phyloP scores from a whole-genome alignment of 345 rosid species.

The Lepidium africanum region DNA sequence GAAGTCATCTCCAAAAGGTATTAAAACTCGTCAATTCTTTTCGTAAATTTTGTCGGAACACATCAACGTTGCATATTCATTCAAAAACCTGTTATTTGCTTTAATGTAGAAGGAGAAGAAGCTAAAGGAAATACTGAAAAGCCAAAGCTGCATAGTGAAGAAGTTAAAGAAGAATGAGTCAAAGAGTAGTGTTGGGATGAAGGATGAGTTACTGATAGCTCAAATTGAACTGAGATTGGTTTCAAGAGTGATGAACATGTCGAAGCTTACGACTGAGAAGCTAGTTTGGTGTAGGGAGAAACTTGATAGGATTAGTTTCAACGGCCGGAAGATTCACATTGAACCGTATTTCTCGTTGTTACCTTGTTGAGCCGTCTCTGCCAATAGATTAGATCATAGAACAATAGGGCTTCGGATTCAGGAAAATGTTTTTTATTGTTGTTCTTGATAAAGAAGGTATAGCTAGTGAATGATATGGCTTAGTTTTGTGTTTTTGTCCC shows the following conservation, averaged over 20 bases:
- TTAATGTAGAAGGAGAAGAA: constrained; percentile 52
- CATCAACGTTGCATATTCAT: background rate
- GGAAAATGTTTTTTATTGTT: background rate
- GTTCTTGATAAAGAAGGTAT: constrained; percentile 13
- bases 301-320: constrained; percentile 38
- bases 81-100: background rate
- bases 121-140: constrained; percentile 61
- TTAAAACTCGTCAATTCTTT: background rate
- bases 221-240: constrained; percentile 57
- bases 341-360: constrained; percentile 66
- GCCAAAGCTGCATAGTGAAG: constrained; percentile 52
- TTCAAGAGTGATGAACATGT: constrained; percentile 64
- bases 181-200: constrained; percentile 20
- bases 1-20: constrained; percentile 62
- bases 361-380: constrained; percentile 43
- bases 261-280: constrained; percentile 50
- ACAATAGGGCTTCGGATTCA: background rate
- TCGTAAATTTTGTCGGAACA: background rate
- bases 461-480: background rate
- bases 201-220: constrained; percentile 39
- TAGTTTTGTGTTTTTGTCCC: background rate
- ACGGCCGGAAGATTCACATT: constrained; percentile 41
- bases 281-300: constrained; percentile 76
- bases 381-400: background rate
- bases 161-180: constrained; percentile 49